Percentiles rank a stretch among this genome's conserved stretches.
phyloP scores from a whole-genome alignment of 78 protist species.

The Isochrysis galbana region DNA sequence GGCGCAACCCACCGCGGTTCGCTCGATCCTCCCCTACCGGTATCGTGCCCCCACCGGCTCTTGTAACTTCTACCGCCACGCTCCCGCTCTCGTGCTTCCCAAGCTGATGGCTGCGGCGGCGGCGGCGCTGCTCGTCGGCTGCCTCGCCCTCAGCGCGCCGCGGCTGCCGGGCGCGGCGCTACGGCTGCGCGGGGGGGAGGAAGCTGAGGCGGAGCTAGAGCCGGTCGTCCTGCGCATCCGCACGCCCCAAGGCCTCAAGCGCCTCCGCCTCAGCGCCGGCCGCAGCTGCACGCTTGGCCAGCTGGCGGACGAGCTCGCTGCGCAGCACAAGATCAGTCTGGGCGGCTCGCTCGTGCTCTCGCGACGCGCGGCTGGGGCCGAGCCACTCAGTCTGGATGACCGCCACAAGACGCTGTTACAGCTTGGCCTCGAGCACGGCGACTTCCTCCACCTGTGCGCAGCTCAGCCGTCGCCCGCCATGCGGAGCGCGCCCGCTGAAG shows the following conservation, averaged over 20 bases:
- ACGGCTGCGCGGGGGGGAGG: too few relatives aligned
- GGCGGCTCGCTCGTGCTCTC: not conserved
- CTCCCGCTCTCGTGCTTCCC: too few relatives aligned
- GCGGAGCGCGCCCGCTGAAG: not conserved
- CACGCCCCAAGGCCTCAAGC: not conserved
- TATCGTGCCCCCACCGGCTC: too few relatives aligned
- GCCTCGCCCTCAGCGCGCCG: too few relatives aligned
- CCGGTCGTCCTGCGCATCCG: not conserved
- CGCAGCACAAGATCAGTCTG: not conserved
- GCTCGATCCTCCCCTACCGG: too few relatives aligned
- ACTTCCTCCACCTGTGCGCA: not conserved
- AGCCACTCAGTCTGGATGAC: not conserved
- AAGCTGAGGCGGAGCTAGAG: too few relatives aligned
- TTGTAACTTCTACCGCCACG: too few relatives aligned
- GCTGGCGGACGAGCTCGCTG: not conserved
- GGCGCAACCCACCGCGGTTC: too few relatives aligned
- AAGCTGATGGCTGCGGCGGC: too few relatives aligned
- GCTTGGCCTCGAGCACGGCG: not conserved
- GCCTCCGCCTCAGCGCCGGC: not conserved
- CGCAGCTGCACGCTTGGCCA: not conserved
- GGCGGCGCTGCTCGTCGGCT: too few relatives aligned
- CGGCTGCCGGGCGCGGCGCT: too few relatives aligned
- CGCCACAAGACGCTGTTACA: not conserved
- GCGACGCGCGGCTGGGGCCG: not conserved
- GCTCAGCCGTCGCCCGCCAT: not conserved